Conservation (phyloP, 2,329 filamentous ascomycete genomes). For the Trichoderma sp. region DNA sequence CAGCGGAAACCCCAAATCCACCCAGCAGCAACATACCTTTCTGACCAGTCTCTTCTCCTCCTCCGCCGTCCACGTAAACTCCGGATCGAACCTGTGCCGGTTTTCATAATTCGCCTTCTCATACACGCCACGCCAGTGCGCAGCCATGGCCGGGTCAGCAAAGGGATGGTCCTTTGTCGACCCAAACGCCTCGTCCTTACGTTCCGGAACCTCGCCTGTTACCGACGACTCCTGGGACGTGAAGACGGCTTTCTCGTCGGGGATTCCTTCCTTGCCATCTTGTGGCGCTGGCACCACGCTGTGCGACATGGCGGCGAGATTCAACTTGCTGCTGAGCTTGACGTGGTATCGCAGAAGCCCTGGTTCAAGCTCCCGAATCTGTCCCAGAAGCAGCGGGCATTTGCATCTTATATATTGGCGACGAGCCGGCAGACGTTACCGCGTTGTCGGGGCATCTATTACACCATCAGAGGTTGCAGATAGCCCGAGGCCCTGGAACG, state of each 20-base stretch:
- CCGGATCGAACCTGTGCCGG: constrained; percentile 60
- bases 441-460: constrained; percentile 8
- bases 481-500: neutral
- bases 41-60: constrained; percentile 59
- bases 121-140: constrained; percentile 57
- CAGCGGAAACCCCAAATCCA: constrained; percentile 40
- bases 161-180: constrained; percentile 48
- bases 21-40: constrained; percentile 44
- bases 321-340: neutral
- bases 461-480: neutral
- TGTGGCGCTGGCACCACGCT: neutral
- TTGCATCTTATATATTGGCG: constrained; percentile 4
- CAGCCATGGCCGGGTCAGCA: constrained; percentile 52
- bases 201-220: constrained; percentile 29
- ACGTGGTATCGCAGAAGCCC: neutral
- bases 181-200: constrained; percentile 17
- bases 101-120: constrained; percentile 62
- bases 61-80: constrained; percentile 56
- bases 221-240: constrained; percentile 10
- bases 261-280: neutral
- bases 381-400: neutral
- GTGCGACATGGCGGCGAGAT: constrained; percentile 13
- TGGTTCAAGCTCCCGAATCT: neutral
- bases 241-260: neutral
- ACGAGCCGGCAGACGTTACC: constrained; percentile 2